Evolutionary conservation across 2,329 filamentous ascomycete genomes (phyloP).

Genomic region (Reticulascus tulasneorum): DNA sequence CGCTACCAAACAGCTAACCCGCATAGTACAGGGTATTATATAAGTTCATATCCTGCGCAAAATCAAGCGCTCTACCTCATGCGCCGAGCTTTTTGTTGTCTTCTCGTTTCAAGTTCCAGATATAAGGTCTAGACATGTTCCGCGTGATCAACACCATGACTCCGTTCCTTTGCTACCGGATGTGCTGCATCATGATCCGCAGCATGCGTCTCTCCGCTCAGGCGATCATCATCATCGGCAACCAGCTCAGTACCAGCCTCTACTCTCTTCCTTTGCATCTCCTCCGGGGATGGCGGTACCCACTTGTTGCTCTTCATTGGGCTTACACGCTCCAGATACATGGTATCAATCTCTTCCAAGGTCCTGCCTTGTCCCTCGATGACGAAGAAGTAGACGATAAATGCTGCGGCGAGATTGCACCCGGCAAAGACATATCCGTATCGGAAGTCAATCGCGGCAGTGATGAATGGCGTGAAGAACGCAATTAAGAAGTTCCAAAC

Average conservation of each 20-base stretch:
- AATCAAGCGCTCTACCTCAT: too few relatives aligned
- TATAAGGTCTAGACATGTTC: too few relatives aligned
- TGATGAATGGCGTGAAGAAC: conserved; percentile 81
- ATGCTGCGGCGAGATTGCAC: conserved; percentile 61
- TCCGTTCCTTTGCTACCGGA: too few relatives aligned
- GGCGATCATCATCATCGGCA: too few relatives aligned
- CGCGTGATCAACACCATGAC: too few relatives aligned
- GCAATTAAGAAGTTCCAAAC: conserved; percentile 70
- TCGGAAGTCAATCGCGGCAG: conserved; percentile 63
- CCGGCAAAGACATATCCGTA: conserved; percentile 75
- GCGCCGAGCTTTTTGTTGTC: too few relatives aligned
- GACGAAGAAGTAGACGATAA: conserved; percentile 74
- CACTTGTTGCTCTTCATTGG: conserved; percentile 60
- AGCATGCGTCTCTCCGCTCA: background rate
- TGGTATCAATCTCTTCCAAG: conserved; percentile 76
- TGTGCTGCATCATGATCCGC: conserved; percentile 1
- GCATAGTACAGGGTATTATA: too few relatives aligned
- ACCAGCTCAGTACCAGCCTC: conserved; percentile 37
- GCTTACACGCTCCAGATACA: conserved; percentile 64
- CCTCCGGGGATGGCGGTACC: conserved; percentile 38
- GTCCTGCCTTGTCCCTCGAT: conserved; percentile 69
- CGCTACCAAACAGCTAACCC: too few relatives aligned
- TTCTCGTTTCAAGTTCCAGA: too few relatives aligned
- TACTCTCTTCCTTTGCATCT: conserved; percentile 37
- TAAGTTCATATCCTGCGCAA: too few relatives aligned